Base-by-base conservation (phyloP, 495 filamentous ascomycete species). In the Penicillium arizonense region DNA sequence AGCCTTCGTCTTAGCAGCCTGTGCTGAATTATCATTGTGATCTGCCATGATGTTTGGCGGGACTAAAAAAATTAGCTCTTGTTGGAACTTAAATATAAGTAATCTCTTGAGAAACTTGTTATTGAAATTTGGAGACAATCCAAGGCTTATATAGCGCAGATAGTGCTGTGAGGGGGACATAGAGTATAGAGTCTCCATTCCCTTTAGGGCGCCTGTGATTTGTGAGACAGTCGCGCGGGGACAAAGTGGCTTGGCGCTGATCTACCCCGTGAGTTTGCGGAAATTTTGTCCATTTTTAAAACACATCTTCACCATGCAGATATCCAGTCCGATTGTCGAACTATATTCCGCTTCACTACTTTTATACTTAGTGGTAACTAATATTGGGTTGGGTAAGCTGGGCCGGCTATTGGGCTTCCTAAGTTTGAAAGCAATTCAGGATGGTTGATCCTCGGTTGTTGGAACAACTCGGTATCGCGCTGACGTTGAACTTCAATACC, bases 191-290 rank as follows among this genome's bases (percentile, higher is more conserved):
- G 13, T n/a, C 35, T 11, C 4, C 35, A 37, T 37, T 37, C 35
- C 12, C 0, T 37, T 37, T 37, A 5, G 12, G 16, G 7, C 35
- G 35, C 12, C 35, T 13, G 8, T 37, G 35, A 37, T 37, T 37
- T 14, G 35, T 37, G 35, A 3, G 35, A 37, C 16, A 11, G 16
- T n/a, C 35, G 35, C 12, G 2, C 18, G 18, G 12, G 12, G 12
- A n/a, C 35, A 1, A 37, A 11, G 35, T n/a, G 35, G 13, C 45
- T 38, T 37, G 45, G 32, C 23, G 39, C 18, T 6, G 23, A 47
- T 26, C 26, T 47, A 47, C 45, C 45, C 45, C 45, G 33, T 47
- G 45, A 32, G 45, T 33, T 37, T 47, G 45, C 45, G 45, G 45
- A 37, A 47, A 47, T 47, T 11, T 36, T 47, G 45, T 9, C 45